Conservation (phyloP, 2,329 filamentous ascomycete species). For the Tolypocladium sp. region DNA sequence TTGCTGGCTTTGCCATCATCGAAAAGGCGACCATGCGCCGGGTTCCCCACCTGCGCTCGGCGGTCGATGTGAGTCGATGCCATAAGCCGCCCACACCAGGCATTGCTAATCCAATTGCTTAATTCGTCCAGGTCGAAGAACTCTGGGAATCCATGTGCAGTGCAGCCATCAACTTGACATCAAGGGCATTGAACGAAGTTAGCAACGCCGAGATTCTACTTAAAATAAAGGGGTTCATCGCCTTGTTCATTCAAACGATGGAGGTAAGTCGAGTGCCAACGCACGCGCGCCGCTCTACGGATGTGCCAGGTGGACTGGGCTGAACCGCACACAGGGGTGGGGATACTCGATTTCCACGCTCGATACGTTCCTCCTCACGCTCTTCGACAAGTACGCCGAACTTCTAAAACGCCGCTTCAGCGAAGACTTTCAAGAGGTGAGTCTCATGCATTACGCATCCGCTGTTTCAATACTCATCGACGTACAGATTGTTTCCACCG, state of each 20-base stretch:
- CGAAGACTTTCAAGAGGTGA: conserved; percentile 86
- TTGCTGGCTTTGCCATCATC: conserved; percentile 93
- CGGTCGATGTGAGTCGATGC: conserved; percentile 60
- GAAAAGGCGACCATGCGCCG: conserved; percentile 89
- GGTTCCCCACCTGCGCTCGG: conserved; percentile 71
- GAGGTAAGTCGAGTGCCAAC: conserved; percentile 55
- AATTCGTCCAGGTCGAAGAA: conserved; percentile 68
- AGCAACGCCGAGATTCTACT: conserved; percentile 80
- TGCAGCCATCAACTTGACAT: conserved; percentile 72
- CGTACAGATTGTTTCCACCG: conserved; percentile 63
- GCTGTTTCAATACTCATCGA: background rate
- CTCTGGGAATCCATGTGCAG: conserved; percentile 98
- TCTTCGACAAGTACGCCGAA: conserved; percentile 92
- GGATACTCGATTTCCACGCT: conserved; percentile 75
- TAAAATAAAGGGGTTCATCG: conserved; percentile 90
- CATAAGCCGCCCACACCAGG: background rate
- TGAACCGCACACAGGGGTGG: conserved; percentile 77
- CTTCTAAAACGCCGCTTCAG: conserved; percentile 86
- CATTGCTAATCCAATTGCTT: conserved; percentile 1
- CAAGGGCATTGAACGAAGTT: conserved; percentile 68
- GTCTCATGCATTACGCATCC: conserved; percentile 1
- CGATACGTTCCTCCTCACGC: conserved; percentile 73
- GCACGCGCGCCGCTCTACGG: conserved; percentile 18
- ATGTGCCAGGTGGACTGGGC: conserved; percentile 31
- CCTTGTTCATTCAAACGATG: conserved; percentile 97